phyloP scores from a whole-genome alignment of 1,284 basidiomycete species.

The Tilletia indica region DNA sequence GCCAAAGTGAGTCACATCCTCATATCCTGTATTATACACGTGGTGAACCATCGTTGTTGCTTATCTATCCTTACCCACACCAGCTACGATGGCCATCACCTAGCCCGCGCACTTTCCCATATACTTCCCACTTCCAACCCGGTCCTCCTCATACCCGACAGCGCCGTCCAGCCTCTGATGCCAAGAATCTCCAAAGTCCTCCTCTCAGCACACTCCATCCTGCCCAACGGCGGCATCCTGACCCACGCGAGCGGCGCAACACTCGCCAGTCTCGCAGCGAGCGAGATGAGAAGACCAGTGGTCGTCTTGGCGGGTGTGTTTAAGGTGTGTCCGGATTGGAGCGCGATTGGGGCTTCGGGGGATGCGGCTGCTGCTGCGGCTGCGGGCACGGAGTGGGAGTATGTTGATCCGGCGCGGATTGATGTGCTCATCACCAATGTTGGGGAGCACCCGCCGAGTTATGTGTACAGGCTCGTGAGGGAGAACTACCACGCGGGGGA shows the following conservation, averaged over 20 bases:
- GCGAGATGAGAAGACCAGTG: slow-evolving; percentile 85
- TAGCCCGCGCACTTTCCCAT: slow-evolving; percentile 71
- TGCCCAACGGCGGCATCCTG: slow-evolving; percentile 94
- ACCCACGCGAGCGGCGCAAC: slow-evolving; percentile 75
- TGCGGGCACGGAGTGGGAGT: slow-evolving; percentile 71
- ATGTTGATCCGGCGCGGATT: slow-evolving; percentile 84
- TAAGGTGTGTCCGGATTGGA: slow-evolving; percentile 89
- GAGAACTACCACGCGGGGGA: slow-evolving; percentile 50
- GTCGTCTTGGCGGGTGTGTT: slow-evolving; percentile 93
- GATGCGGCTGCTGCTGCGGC: slow-evolving; percentile 58
- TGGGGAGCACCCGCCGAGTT: slow-evolving; percentile 55
- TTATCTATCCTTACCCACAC: slow-evolving; percentile 2
- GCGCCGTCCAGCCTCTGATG: slow-evolving; percentile 90
- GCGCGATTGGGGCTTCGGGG: slow-evolving; percentile 15
- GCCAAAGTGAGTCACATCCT: slow-evolving; percentile 67
- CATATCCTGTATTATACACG: neutral
- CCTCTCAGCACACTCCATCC: slow-evolving; percentile 84
- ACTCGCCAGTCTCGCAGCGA: slow-evolving; percentile 82
- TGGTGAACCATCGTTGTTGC: neutral
- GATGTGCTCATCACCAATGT: slow-evolving; percentile 94
- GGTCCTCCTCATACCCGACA: slow-evolving; percentile 91
- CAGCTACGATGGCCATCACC: slow-evolving; percentile 79
- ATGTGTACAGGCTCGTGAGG: slow-evolving; percentile 55
- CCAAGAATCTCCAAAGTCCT: slow-evolving; percentile 95
- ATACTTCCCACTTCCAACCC: slow-evolving; percentile 72